phyloP scores from a whole-genome alignment of 768 basidiomycete species.

The Porpolomopsis calyptriformis region DNA sequence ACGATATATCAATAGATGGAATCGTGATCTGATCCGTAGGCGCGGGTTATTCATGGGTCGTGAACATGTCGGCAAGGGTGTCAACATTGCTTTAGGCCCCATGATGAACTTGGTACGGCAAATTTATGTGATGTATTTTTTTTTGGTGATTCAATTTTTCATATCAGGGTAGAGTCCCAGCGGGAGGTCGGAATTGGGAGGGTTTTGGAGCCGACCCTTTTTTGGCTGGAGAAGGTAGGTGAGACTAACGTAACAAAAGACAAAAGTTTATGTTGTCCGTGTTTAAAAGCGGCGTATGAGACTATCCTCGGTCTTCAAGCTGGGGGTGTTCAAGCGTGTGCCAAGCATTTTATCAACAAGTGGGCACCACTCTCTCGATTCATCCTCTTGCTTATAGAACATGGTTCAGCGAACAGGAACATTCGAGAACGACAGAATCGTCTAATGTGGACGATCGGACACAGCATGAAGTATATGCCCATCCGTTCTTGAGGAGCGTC shows the following conservation, averaged over 20 bases:
- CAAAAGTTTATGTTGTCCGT: not conserved
- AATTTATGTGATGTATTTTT: not conserved
- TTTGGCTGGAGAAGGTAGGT: slow-evolving; percentile 53
- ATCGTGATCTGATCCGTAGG: slow-evolving; percentile 63
- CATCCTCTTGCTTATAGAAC: not conserved
- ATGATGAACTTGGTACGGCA: slow-evolving; percentile 81
- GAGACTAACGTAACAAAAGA: not conserved
- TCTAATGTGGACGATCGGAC: slow-evolving; percentile 76
- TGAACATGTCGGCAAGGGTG: slow-evolving; percentile 78
- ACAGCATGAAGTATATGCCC: slow-evolving; percentile 63
- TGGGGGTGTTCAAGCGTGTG: slow-evolving; percentile 75
- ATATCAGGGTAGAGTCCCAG: slow-evolving; percentile 29
- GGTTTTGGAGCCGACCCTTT: slow-evolving; percentile 92
- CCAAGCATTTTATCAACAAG: slow-evolving; percentile 78
- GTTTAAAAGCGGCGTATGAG: slow-evolving; percentile 42
- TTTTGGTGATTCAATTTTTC: not conserved
- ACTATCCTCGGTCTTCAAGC: slow-evolving; percentile 76
- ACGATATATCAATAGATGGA: slow-evolving; percentile 37
- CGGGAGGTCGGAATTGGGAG: slow-evolving; percentile 88
- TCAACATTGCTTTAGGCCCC: slow-evolving; percentile 66
- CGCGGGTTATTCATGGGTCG: slow-evolving; percentile 72
- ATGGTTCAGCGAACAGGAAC: slow-evolving; percentile 52
- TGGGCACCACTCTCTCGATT: slow-evolving; percentile 21
- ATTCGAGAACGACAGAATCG: slow-evolving; percentile 39
- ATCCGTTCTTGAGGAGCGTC: slow-evolving; percentile 59